Evolutionary conservation across 2,329 filamentous ascomycete species (phyloP), one percentile per base, ranked within the genome.

Genomic region (Amylocarpus encephaloides): DNA sequence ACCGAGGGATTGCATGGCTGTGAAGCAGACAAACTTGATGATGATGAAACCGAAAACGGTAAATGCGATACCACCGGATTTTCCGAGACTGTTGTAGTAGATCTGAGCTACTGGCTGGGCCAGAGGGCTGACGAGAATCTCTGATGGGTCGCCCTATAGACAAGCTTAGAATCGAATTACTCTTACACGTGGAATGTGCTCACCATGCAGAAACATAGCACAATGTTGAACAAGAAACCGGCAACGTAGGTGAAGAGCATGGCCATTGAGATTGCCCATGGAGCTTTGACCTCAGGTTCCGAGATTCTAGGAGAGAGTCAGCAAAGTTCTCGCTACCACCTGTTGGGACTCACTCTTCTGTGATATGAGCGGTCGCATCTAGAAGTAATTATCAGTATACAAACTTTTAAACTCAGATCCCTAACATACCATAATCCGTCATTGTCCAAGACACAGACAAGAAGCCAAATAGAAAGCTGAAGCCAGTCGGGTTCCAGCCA

Each of bases 381-480:
- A 45, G 13, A 30, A 43, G 30, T 43, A 15, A 38, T 16, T 10
- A 33, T 36, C 34, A 39, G 35, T 16, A 10, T 63, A 43, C 60
- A 65, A 2, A 64, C 62, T 53, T 64, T 54, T 61, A 26, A 22
- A 38, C 5, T n/a, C 9, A n/a, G 19, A 3, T 11, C 16, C 13
- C 13, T 52, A 51, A 49, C 52, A 61, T 64, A 60, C 73, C 75
- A 60, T 76, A 77, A 58, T 76, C 73, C 3, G 76, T 80, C 77
- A 81, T 80, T 48, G 76, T 80, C 78, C 78, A 82, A 16, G 73
- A 73, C 34, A 79, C 78, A 1, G 74, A 77, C 22, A 82, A 66
- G 60, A 79, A 80, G n/a, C 78, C 78, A 52, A 81, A 80, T n/a
- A 80, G 60, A 61, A 78, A 80, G 2, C 74, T 75, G 62, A 75